Evolutionary conservation across 2,329 filamentous ascomycete genomes (phyloP).

Genomic region (Alternaria tenuissima): DNA sequence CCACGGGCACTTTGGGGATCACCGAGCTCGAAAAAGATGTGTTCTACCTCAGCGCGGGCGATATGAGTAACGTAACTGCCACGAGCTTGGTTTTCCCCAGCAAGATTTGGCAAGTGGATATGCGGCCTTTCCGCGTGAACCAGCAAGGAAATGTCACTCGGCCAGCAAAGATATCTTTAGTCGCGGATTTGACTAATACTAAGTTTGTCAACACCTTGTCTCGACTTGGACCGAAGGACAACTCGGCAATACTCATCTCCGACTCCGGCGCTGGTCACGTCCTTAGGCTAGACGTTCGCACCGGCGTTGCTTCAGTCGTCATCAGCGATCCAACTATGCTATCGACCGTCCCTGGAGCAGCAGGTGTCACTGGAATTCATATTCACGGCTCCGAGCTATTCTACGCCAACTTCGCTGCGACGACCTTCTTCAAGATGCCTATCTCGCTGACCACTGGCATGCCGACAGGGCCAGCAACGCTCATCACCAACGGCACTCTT

Average conservation of each 20-base stretch:
- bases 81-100: not conserved
- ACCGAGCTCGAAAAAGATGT: not conserved
- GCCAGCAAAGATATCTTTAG: not conserved
- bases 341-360: no score
- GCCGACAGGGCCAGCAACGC: no score
- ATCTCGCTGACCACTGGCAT: no score
- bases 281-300: not conserved
- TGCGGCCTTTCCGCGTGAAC: not conserved
- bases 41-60: not conserved
- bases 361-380: no score
- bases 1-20: not conserved
- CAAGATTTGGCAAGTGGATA: not conserved
- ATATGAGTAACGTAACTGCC: not conserved
- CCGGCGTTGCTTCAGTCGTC: not conserved
- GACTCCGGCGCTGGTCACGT: not conserved
- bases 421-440: no score
- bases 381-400: no score
- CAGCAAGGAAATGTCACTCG: not conserved
- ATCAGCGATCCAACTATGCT: no score
- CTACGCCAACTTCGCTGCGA: no score
- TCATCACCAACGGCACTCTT: no score
- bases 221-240: not conserved
- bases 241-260: not conserved
- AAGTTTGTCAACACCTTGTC: not conserved
- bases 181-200: no score